Percentiles rank a stretch among this genome's conserved stretches.
These are phyloP conservation scores for Rhazya stricta DNA, from an alignment of 257 asterid genomes.

Conservation along the genomic window DNA sequence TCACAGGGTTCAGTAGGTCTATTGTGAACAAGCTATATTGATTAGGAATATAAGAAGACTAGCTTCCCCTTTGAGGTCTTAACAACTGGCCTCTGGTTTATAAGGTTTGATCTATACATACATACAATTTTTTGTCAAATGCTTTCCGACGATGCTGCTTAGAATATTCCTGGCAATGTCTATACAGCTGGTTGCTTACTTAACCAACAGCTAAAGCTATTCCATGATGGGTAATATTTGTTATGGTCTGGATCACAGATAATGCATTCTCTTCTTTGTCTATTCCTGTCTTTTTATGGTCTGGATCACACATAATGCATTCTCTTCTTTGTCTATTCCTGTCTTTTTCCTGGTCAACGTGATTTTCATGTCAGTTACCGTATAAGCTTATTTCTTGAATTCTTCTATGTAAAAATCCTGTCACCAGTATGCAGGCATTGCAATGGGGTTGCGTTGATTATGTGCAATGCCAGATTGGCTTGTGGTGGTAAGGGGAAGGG, in stretches of 20 bases:
- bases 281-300: not conserved
- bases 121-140: not conserved
- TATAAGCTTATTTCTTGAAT: not conserved
- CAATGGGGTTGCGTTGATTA: not conserved
- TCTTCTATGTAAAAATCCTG: not conserved
- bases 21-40: not conserved
- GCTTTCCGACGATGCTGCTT: not conserved
- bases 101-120: not conserved
- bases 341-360: not conserved
- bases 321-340: not conserved
- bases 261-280: not conserved
- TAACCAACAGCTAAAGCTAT: not conserved
- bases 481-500: not conserved
- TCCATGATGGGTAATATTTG: not conserved
- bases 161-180: not conserved
- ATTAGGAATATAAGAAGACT: not conserved
- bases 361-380: not conserved
- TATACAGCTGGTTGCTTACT: not conserved
- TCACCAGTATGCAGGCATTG: not conserved
- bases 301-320: not conserved
- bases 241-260: not conserved
- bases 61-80: not conserved
- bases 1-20: not conserved
- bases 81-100: not conserved
- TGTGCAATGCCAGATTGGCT: not conserved